phyloP scores from a whole-genome alignment of 148 eudicot species.

The Talinum fruticosum region DNA sequence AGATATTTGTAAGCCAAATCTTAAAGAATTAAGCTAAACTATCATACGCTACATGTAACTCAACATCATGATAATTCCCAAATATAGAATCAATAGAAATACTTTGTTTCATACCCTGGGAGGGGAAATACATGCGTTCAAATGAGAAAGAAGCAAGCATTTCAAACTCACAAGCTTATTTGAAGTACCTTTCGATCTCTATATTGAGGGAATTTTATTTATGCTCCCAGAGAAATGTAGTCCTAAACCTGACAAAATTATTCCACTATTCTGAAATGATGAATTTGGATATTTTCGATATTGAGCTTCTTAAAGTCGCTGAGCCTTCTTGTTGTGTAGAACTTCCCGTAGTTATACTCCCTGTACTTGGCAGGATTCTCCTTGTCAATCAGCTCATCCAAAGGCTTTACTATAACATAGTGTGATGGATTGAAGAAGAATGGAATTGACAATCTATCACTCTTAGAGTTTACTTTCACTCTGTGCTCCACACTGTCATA shows the following conservation, averaged over 20 bases:
- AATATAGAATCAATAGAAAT: no score
- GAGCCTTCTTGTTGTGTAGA: slow-evolving; percentile 39
- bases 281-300: slow-evolving; percentile 57
- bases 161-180: no score
- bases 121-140: no score
- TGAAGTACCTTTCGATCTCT: background rate
- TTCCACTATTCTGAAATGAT: slow-evolving; percentile 34
- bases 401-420: slow-evolving; percentile 48
- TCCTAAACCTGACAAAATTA: background rate
- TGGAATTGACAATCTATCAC: slow-evolving; percentile 54
- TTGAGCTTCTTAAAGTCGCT: slow-evolving; percentile 66
- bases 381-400: slow-evolving; percentile 41
- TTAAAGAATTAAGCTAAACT: no score
- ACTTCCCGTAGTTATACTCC: slow-evolving; percentile 56
- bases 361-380: slow-evolving; percentile 48
- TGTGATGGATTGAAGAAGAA: slow-evolving; percentile 54
- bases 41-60: no score
- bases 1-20: no score
- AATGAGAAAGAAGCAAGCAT: no score
- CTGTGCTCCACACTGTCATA: slow-evolving; percentile 70
- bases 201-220: background rate
- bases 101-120: no score
- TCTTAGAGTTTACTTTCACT: slow-evolving; percentile 48
- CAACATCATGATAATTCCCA: no score
- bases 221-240: background rate